These are phyloP conservation scores for Ichthyophthirius multifiliis DNA, from an alignment of 169 alveolate species.

Conservation along the genomic window DNA sequence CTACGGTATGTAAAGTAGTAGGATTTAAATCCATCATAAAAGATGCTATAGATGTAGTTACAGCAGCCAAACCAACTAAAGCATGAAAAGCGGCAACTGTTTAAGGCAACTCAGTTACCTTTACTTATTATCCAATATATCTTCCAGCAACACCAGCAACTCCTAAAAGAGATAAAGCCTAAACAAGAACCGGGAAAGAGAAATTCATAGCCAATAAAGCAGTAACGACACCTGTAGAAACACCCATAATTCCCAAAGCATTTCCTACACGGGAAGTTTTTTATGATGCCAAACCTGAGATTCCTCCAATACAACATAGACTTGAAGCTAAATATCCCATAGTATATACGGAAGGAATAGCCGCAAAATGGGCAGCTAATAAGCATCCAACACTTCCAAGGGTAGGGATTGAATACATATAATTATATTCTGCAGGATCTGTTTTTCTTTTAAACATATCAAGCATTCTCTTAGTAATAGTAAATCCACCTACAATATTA, in stretches of 20 bases:
- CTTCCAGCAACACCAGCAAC: slow-evolving; percentile 22
- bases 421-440: slow-evolving; percentile 47
- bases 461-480: slow-evolving; percentile 92
- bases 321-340: slow-evolving; percentile 51
- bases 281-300: slow-evolving; percentile 77
- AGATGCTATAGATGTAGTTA: slow-evolving; percentile 74
- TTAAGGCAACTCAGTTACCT: slow-evolving; percentile 89
- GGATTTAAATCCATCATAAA: slow-evolving; percentile 13
- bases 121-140: slow-evolving; percentile 66
- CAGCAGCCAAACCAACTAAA: slow-evolving; percentile 95
- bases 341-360: slow-evolving; percentile 21
- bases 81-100: slow-evolving; percentile 94
- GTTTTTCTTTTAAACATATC: slow-evolving; percentile 84
- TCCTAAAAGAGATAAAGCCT: slow-evolving; percentile 35
- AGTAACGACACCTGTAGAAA: slow-evolving; percentile 77
- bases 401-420: slow-evolving; percentile 30
- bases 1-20: slow-evolving; percentile 54
- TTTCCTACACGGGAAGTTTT: slow-evolving; percentile 88
- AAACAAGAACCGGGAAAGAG: slow-evolving; percentile 52
- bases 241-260: slow-evolving; percentile 82
- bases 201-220: slow-evolving; percentile 60
- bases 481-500: slow-evolving; percentile 90
- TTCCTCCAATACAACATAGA: slow-evolving; percentile 30
- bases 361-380: slow-evolving; percentile 27
- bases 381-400: slow-evolving; percentile 22